Base-by-base conservation (phyloP, 140 eudicot genomes). In the Cichorium intybus region DNA sequence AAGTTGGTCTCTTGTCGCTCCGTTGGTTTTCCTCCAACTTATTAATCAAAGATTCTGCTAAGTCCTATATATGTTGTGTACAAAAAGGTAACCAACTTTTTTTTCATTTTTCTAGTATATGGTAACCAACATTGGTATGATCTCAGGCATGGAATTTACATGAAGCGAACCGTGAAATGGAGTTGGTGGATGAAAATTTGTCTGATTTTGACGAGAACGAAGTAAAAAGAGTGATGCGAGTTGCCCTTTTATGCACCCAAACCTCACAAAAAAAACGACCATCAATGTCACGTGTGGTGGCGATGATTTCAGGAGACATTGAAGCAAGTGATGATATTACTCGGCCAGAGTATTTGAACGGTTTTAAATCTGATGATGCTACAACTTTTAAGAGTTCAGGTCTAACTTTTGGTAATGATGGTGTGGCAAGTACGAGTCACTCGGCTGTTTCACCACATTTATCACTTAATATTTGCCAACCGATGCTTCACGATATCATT, bases 211-310 rank as follows among this genome's bases (percentile, higher is more conserved):
- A 81, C 7, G 81, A 75, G 23, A 41, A 70, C 14, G 88, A 81
- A 68, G 91, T 79, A 2, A 78, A 60, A 76, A 70, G 82, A 52
- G 56, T 81, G 22, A 81, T 79, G 24, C 66, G 78, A 71, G 68
- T 89, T 53, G 26, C 81, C 34, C 79, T 75, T 77, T 37, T 63
- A 74, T 39, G 83, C 75, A 60, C 71, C 46, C 21, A 68, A 78
- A 28, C 88, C 75, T 58, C 82, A 79, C 47, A 52, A 57, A 56
- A 71, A 80, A 79, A 64, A 34, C 68, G 96, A 51, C 96, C 96
- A 31, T 34, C 89, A 60, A 87, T 84, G 96, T 87, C 96, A 3
- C 86, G 89, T 62, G 96, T 70, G 37, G 72, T 87, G 70, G 83
- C 83, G 11, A 87, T 87, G 96, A 77, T 87, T 50, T 56, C 83